A percentile compares a stretch with the other conserved stretches of the same genome.
Conservation (phyloP, 129 eudicot genomes). For the Flaveria ramosissima region DNA sequence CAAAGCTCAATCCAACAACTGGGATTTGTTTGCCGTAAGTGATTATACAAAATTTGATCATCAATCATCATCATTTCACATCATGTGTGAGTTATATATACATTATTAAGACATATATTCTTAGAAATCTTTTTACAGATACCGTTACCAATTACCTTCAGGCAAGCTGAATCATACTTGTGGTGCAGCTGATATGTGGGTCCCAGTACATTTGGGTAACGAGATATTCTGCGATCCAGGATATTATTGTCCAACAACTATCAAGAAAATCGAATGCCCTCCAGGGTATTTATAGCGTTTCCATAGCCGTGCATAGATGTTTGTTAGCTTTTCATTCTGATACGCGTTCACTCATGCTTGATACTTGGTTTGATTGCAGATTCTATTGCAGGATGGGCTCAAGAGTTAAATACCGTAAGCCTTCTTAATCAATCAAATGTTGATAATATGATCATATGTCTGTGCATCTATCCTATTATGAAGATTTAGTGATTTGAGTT, state of each 20-base stretch:
- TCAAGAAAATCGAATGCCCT: slow-evolving; percentile 54
- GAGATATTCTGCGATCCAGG: slow-evolving; percentile 90
- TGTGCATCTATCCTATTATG: background rate
- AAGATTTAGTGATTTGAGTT: background rate
- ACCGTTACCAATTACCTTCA: slow-evolving; percentile 80
- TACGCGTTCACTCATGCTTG: slow-evolving; percentile 14
- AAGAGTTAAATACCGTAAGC: slow-evolving; percentile 58
- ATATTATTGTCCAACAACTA: slow-evolving; percentile 84
- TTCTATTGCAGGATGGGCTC: slow-evolving; percentile 87
- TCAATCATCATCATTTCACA: background rate
- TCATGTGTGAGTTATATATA: slow-evolving; percentile 28
- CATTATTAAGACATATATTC: slow-evolving; percentile 42
- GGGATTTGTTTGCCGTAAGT: slow-evolving; percentile 97
- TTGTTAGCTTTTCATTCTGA: slow-evolving; percentile 8
- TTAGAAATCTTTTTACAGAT: slow-evolving; percentile 65
- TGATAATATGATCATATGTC: background rate
- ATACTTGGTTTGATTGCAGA: slow-evolving; percentile 48
- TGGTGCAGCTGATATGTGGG: slow-evolving; percentile 96
- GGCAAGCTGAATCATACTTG: slow-evolving; percentile 79
- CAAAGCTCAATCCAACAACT: slow-evolving; percentile 58
- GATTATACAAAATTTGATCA: slow-evolving; percentile 26
- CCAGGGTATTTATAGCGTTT: slow-evolving; percentile 52
- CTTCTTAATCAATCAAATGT: background rate
- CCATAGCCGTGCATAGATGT: background rate
- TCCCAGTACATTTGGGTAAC: slow-evolving; percentile 49